Conservation (phyloP, 495 filamentous ascomycete species). For the Bacidia gigantensis region DNA sequence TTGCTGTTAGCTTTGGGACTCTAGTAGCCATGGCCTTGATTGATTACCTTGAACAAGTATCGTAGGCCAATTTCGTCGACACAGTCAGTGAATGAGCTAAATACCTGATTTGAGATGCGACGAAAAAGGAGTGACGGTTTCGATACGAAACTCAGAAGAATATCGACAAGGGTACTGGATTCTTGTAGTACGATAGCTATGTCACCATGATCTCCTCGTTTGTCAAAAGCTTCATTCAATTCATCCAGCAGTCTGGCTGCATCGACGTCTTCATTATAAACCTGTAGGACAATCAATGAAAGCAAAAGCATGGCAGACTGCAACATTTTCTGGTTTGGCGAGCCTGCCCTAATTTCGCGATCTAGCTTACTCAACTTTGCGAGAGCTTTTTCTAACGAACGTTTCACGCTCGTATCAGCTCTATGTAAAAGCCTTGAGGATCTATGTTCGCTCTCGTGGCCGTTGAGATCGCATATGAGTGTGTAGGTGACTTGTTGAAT, state of each 20-base stretch:
- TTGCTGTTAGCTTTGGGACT: not conserved
- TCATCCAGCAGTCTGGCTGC: constrained; percentile 64
- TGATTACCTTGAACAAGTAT: constrained; percentile 40
- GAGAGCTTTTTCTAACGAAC: constrained; percentile 46
- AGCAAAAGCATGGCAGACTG: constrained; percentile 63
- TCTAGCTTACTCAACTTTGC: constrained; percentile 54
- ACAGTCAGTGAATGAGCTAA: constrained; percentile 57
- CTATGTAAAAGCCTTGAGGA: constrained; percentile 33
- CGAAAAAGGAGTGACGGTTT: constrained; percentile 74
- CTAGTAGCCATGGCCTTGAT: constrained; percentile 2
- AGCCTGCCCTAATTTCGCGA: constrained; percentile 20
- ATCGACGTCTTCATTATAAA: constrained; percentile 81
- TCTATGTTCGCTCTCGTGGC: constrained; percentile 25
- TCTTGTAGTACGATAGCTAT: constrained; percentile 43
- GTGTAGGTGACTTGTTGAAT: constrained; percentile 34
- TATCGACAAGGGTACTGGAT: constrained; percentile 68
- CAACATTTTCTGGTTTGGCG: constrained; percentile 22
- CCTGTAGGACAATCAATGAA: constrained; percentile 70
- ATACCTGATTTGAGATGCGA: constrained; percentile 77
- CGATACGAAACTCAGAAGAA: constrained; percentile 74
- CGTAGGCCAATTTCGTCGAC: constrained; percentile 59
- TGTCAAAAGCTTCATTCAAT: constrained; percentile 44
- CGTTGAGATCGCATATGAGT: constrained; percentile 38
- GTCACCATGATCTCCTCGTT: constrained; percentile 31
- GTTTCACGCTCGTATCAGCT: constrained; percentile 46